Base-by-base conservation (phyloP, 1,284 basidiomycete species). In the Apiotrichum domesticum region DNA sequence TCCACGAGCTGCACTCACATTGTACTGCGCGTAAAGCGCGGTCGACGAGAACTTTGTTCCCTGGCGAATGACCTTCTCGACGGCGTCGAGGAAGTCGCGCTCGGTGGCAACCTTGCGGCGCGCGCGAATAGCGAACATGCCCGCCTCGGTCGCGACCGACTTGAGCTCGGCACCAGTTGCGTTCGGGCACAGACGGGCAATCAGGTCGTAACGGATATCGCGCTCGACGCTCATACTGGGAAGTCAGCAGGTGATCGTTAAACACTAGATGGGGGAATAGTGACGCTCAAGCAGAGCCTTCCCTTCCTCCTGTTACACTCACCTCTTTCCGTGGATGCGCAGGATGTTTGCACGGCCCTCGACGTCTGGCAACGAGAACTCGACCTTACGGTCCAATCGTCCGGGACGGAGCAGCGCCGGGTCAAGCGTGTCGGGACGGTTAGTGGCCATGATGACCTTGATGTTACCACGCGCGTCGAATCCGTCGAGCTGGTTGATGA, bases 361-460 rank as follows among this genome's bases (percentile, higher is more conserved):
- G 59, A 88, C 89, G 78, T 99, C 92, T 3, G 96, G 96, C 64
- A 98, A 77, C 45, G 87, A 87, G 76, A 99, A 99, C 73, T 99
- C 96, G 45, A 99, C 88, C 44, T 93, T 85, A 66, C 96, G 85
- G 78, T 99, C 96, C 42, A 99, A 80, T 76, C 96, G 88, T 60
- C 96, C 96, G 8, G 96, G 96, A 64, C 96, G 88, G 47, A 99
- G 81, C 14, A 99, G 82, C 6, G 96, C 96, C 52, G 96, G 96
- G 76, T 99, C 96, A 51, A 99, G 83, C 1, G 96, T 98, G 77
- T 99, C 96, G 21, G 96, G 96, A 77, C 95, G 81, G 80, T 99
- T 98, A 9, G 96, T 98, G 39, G 96, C 96, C 96, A 99, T 99
- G 55, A 98, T 82, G 42, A 99, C 95, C 78, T 99, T 99, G 80